Conservation (phyloP, 148 eudicot genomes). For the Amaranthus cruentus region DNA sequence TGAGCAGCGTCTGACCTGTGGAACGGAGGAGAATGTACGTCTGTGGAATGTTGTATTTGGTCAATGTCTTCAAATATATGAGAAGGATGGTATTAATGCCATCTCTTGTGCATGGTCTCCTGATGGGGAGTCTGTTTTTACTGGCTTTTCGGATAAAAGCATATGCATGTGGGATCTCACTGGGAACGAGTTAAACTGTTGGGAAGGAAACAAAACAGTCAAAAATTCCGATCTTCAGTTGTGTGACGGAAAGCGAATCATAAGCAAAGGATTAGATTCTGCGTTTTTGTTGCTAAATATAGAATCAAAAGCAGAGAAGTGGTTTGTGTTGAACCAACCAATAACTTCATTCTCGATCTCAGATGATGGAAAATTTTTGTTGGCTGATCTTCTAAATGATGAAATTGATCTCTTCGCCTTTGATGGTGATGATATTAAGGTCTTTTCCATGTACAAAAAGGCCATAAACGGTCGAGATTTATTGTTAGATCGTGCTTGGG, state of each 20-base stretch:
- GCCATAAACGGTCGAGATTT: conserved; percentile 72
- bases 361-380: conserved; percentile 57
- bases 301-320: conserved; percentile 53
- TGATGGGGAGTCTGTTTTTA: conserved; percentile 54
- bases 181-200: conserved; percentile 67
- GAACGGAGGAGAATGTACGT: conserved; percentile 59
- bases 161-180: conserved; percentile 72
- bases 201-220: conserved; percentile 59
- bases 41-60: conserved; percentile 75
- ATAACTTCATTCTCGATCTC: conserved; percentile 79
- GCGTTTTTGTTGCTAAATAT: conserved; percentile 42
- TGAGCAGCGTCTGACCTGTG: conserved; percentile 74
- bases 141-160: conserved; percentile 67
- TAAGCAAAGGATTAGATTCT: conserved; percentile 59
- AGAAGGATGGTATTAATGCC: conserved; percentile 47
- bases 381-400: conserved; percentile 62
- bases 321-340: conserved; percentile 61
- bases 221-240: conserved; percentile 64
- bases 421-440: conserved; percentile 43
- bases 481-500: conserved; percentile 86
- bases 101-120: conserved; percentile 86
- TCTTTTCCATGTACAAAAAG: conserved; percentile 66
- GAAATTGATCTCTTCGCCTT: conserved; percentile 89
- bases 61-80: conserved; percentile 64
- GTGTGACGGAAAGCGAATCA: conserved; percentile 50